These are phyloP conservation scores for Marvania coccoides DNA, from an alignment of 139 green algal genomes.

Conservation along the genomic window DNA sequence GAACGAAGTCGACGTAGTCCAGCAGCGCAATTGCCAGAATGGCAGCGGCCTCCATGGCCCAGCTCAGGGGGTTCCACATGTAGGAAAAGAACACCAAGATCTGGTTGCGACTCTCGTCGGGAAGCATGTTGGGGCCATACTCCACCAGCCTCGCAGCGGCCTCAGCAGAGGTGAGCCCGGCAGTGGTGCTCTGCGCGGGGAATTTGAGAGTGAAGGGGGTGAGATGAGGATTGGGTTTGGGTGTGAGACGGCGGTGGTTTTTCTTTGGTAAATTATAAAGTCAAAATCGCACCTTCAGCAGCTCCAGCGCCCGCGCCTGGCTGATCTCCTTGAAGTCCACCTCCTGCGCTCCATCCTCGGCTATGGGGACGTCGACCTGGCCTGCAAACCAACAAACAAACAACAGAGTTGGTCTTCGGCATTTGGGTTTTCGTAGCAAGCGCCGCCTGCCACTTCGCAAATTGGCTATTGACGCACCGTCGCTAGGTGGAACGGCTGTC, in stretches of 20 bases:
- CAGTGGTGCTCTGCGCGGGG: not conserved
- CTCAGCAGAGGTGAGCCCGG: constrained; percentile 44
- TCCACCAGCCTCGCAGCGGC: constrained; percentile 41
- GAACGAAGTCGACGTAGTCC: constrained; percentile 70
- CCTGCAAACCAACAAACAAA: not conserved
- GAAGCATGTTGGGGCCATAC: constrained; percentile 77
- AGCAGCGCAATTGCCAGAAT: constrained; percentile 77
- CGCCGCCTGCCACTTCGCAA: too few relatives aligned
- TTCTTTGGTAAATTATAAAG: not conserved
- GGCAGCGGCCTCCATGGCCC: constrained; percentile 75
- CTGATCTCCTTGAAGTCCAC: constrained; percentile 64
- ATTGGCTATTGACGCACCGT: too few relatives aligned
- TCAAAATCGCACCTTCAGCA: constrained; percentile 12
- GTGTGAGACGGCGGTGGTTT: not conserved
- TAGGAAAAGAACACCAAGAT: constrained; percentile 41
- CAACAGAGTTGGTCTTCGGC: not conserved
- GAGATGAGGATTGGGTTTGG: not conserved
- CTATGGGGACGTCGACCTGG: constrained; percentile 10
- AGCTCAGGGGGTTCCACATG: constrained; percentile 80
- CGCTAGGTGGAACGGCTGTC: too few relatives aligned
- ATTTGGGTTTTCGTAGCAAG: too few relatives aligned
- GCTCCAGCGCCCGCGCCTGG: constrained; percentile 17
- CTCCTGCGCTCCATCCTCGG: constrained; percentile 27
- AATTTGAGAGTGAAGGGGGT: not conserved
- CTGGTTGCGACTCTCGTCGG: constrained; percentile 53